These are phyloP conservation scores for Euphrasia arctica DNA, from an alignment of 305 asterid species.

Conservation along the genomic window DNA sequence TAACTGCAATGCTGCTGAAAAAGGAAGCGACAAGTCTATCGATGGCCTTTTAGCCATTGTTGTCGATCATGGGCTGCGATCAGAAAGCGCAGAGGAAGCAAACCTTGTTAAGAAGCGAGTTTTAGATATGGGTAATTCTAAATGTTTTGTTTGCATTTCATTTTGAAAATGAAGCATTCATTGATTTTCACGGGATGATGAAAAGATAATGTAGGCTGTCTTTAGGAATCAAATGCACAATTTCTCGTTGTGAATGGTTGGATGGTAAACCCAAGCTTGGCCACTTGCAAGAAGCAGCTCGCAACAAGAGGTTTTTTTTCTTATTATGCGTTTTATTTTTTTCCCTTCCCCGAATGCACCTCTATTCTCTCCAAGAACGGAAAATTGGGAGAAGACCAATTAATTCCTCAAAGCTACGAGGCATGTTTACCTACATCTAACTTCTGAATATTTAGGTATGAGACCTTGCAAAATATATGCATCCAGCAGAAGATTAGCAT, in stretches of 20 bases:
- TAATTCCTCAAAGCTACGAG: conserved; percentile 1
- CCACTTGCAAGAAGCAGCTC: conserved; percentile 92
- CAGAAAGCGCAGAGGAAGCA: conserved; percentile 84
- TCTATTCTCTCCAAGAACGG: background rate
- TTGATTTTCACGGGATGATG: conserved; percentile 33
- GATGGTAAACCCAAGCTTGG: conserved; percentile 78
- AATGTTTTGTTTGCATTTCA: conserved; percentile 22
- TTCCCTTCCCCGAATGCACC: background rate
- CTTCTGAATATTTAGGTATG: conserved; percentile 54
- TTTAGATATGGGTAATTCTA: conserved; percentile 64
- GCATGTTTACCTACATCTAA: conserved; percentile 14
- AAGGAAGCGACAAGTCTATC: conserved; percentile 37
- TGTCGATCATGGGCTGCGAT: conserved; percentile 86
- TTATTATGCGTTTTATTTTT: background rate
- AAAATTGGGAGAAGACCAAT: background rate
- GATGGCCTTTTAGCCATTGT: conserved; percentile 83
- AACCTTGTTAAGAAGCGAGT: conserved; percentile 55
- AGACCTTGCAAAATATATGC: conserved; percentile 58
- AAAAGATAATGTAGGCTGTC: conserved; percentile 47
- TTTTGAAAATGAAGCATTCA: conserved; percentile 27
- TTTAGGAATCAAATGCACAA: conserved; percentile 88
- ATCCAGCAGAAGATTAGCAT: conserved; percentile 47
- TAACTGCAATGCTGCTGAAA: conserved; percentile 26
- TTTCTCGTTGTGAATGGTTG: conserved; percentile 76
- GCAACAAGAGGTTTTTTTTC: conserved; percentile 62